Evolutionary conservation across 1,284 basidiomycete species (phyloP), one percentile per base, ranked within the genome.

Genomic region (Pseudozyma sp.): DNA sequence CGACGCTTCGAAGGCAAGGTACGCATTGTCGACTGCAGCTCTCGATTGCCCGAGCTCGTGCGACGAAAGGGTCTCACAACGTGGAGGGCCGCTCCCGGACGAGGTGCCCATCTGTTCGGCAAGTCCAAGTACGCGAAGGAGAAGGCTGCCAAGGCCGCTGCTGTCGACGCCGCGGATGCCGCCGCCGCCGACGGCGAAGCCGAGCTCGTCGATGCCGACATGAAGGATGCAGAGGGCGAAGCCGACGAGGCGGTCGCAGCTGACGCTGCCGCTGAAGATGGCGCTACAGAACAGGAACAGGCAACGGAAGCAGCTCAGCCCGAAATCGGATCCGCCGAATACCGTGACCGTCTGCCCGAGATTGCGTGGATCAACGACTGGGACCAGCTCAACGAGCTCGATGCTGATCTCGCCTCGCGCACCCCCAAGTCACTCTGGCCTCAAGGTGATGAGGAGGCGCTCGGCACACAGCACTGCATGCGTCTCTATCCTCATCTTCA

Each of bases 401-500:
- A 81, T 54, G 54, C 75, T 5, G 68, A 75, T 9, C 73, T 81
- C 14, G 80, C 81, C 16, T 67, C 73, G 16, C 64, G 74, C 11
- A 77, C 75, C 6, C 69, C 77, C 54, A 70, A 66, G 61, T 74
- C 76, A n/a, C 62, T 82, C 33, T 84, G 82, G 82, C 79, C 81
- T 9, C 65, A 78, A n/a, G 82, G 81, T 34, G 80, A 81, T 45
- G 82, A 83, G 60, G 77, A 72, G 35, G 56, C 68, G 31, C 65
- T 81, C 16, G 69, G 75, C 24, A 52, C 80, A 6, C 66, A 80
- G 55, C 70, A 75, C 60, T 83, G 81, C 59, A 81, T 83, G 73
- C 71, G 81, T 42, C 73, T 84, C 45, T 94, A 97, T 81, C 95
- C 97, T 4, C 95, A 99, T 84, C 86, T 97, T 45, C 96, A 99